Conservation (phyloP, 1,139 yeast genomes). For the Kurtzmaniella quercitrusa region DNA sequence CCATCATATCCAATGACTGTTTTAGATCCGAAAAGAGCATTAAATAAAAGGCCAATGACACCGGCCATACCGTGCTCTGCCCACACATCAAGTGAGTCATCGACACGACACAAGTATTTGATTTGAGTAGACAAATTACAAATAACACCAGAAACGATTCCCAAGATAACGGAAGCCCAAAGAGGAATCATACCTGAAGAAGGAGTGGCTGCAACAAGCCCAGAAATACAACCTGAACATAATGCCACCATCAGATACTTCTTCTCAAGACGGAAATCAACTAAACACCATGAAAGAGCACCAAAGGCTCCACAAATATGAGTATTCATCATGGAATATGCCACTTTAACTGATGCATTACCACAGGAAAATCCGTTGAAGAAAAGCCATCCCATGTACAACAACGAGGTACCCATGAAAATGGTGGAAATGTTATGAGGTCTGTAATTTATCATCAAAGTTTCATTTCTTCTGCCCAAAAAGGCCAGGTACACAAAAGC, state of each 20-base stretch:
- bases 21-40: conserved; percentile 82
- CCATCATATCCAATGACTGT: conserved; percentile 91
- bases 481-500: conserved; percentile 84
- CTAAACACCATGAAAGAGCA: conserved; percentile 86
- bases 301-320: conserved; percentile 88
- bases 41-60: conserved; percentile 78
- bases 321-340: conserved; percentile 87
- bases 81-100: conserved; percentile 90
- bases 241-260: conserved; percentile 95
- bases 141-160: conserved; percentile 72
- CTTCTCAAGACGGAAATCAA: conserved; percentile 82
- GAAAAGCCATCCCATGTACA: conserved; percentile 79
- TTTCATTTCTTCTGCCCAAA: conserved; percentile 79
- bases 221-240: conserved; percentile 93
- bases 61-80: conserved; percentile 99
- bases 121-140: conserved; percentile 90
- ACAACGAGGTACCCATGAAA: conserved; percentile 67
- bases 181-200: conserved; percentile 86
- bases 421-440: conserved; percentile 93
- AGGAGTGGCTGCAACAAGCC: conserved; percentile 95
- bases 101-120: conserved; percentile 76
- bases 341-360: conserved; percentile 61
- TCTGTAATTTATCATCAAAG: conserved; percentile 80
- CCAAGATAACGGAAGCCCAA: conserved; percentile 88
- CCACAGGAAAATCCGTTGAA: conserved; percentile 82